Evolutionary conservation across 495 filamentous ascomycete genomes (phyloP).

Genomic region (Penicillium paxilli): DNA sequence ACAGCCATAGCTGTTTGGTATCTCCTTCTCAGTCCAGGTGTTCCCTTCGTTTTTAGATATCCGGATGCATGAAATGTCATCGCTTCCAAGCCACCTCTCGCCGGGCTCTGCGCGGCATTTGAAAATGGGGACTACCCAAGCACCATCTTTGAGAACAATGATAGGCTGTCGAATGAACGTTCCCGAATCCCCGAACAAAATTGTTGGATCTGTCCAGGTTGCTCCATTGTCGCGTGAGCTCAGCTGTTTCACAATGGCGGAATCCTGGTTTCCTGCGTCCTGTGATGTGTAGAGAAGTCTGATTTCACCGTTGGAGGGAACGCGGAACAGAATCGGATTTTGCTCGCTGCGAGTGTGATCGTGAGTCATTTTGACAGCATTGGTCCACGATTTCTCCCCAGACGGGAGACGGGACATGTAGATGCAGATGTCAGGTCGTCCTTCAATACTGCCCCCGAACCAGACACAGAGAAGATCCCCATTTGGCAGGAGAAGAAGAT

Average conservation of each 20-base stretch:
- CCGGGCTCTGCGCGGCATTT: conserved; percentile 25
- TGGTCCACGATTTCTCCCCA: conserved; percentile 8
- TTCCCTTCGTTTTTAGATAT: conserved; percentile 18
- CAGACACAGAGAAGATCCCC: conserved; percentile 25
- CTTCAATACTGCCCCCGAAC: conserved; percentile 30
- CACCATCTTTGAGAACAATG: conserved; percentile 12
- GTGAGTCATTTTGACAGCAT: conserved; percentile 20
- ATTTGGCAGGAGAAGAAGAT: conserved; percentile 23
- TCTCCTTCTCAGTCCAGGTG: conserved; percentile 17
- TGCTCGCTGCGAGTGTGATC: conserved; percentile 27
- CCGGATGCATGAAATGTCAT: conserved; percentile 24
- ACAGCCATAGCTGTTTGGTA: conserved; percentile 21
- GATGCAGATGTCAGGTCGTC: conserved; percentile 27
- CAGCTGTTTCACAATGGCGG: conserved; percentile 22
- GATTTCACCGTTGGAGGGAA: conserved; percentile 17
- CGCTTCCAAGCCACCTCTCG: conserved; percentile 22
- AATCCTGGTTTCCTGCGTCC: conserved; percentile 25
- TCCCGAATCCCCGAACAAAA: conserved; percentile 20
- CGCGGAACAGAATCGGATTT: conserved; percentile 23
- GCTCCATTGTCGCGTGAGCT: conserved; percentile 10
- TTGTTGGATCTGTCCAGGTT: conserved; percentile 17
- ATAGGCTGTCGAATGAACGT: conserved; percentile 26
- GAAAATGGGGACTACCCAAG: conserved; percentile 23
- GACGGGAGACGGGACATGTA: conserved; percentile 19
- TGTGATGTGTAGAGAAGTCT: conserved; percentile 27